Conservation (phyloP, 345 rosid species). For the Anacardium occidentale region DNA sequence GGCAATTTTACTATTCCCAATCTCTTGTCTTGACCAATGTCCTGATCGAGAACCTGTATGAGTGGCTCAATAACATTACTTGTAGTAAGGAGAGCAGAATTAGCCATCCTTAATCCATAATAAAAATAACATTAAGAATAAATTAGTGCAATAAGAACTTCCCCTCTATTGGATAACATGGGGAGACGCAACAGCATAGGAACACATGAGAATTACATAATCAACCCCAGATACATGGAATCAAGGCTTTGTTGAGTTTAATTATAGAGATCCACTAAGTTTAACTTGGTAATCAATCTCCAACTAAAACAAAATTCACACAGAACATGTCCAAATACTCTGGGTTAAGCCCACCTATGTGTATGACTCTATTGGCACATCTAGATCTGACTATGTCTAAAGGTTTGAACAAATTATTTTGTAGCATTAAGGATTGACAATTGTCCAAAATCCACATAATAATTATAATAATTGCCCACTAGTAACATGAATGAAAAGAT, state of each 20-base stretch:
- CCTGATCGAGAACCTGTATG: constrained; percentile 81
- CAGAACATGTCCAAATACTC: neutral
- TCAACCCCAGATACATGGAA: neutral
- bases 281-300: neutral
- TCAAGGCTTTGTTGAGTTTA: neutral
- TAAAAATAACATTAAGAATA: neutral
- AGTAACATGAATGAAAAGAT: neutral
- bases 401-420: neutral
- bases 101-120: neutral
- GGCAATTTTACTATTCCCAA: constrained; percentile 79
- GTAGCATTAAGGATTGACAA: neutral
- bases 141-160: neutral
- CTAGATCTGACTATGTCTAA: neutral
- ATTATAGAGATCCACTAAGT: neutral
- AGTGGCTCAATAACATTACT: constrained; percentile 18
- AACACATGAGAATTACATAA: neutral
- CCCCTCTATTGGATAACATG: neutral
- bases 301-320: neutral
- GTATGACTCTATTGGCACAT: neutral
- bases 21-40: constrained; percentile 90
- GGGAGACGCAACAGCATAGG: neutral
- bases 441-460: neutral
- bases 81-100: neutral
- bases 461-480: neutral
- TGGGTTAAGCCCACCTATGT: neutral